Conservation (phyloP, 495 filamentous ascomycete species). For the Haplographium delicatum region DNA sequence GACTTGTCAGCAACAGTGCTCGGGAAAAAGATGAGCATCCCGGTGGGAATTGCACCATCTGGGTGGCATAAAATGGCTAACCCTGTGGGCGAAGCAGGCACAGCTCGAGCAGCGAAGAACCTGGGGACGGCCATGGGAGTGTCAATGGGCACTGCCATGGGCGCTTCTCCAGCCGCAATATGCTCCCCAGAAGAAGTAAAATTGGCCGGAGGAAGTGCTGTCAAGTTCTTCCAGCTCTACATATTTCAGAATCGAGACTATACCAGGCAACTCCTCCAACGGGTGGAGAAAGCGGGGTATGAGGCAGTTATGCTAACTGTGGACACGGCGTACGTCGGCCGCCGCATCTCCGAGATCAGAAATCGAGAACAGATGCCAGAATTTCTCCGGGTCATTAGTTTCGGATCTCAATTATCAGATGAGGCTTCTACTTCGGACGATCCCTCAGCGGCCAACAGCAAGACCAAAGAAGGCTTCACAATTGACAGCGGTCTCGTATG, state of each 20-base stretch:
- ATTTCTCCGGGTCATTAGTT: constrained; percentile 10
- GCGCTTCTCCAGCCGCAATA: constrained; percentile 42
- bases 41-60: constrained; percentile 52
- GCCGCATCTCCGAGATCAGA: constrained; percentile 52
- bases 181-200: constrained; percentile 35
- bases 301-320: constrained; percentile 62
- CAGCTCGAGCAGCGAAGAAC: constrained; percentile 45
- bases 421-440: constrained; percentile 30
- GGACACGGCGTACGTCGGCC: constrained; percentile 58
- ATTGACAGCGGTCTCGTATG: too few species aligned
- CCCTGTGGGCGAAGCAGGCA: constrained; percentile 45
- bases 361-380: constrained; percentile 30
- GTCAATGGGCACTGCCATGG: constrained; percentile 44
- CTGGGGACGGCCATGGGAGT: constrained; percentile 44
- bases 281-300: constrained; percentile 50
- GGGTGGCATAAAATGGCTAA: constrained; percentile 56
- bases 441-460: too few species aligned
- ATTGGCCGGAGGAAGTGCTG: constrained; percentile 20
- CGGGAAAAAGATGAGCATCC: constrained; percentile 48
- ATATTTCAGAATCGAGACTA: constrained; percentile 65
- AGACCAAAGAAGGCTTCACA: too few species aligned
- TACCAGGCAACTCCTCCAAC: constrained; percentile 53
- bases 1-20: constrained; percentile 55
- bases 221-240: constrained; percentile 59
- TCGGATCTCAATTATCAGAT: constrained; percentile 2